Evolutionary conservation across 805 yeast species (phyloP).

Genomic region (Cyberlindnera xishuangbannaensis): DNA sequence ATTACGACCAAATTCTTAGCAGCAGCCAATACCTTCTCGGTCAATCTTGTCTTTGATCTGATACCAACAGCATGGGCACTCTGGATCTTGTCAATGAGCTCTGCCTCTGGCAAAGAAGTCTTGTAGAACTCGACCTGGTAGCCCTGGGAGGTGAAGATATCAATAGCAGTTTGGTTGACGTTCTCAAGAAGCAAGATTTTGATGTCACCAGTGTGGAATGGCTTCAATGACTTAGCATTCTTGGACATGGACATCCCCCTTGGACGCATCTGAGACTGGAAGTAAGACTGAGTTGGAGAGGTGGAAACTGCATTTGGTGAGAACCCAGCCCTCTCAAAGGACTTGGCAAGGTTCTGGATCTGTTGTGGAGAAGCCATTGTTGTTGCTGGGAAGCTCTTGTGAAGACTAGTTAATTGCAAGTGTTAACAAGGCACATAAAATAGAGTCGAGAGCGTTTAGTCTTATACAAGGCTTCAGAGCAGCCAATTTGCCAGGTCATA

Average conservation of each 20-base stretch:
- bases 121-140: constrained; percentile 95
- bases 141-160: constrained; percentile 82
- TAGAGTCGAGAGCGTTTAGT: neutral
- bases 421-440: neutral
- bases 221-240: constrained; percentile 75
- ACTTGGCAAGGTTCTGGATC: constrained; percentile 46
- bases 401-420: neutral
- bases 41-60: constrained; percentile 92
- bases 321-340: constrained; percentile 52
- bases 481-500: no score
- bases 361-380: constrained; percentile 65
- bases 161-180: constrained; percentile 88
- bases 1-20: constrained; percentile 86
- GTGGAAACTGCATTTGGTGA: constrained; percentile 74
- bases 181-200: constrained; percentile 88
- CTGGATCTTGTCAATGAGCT: constrained; percentile 86
- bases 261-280: constrained; percentile 40
- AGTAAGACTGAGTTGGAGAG: constrained; percentile 71
- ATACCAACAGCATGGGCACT: constrained; percentile 97
- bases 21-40: constrained; percentile 68
- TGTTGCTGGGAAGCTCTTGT: neutral
- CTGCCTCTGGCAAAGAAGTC: constrained; percentile 85
- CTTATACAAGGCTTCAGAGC: no score
- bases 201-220: constrained; percentile 92
- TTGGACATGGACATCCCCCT: constrained; percentile 37